Evolutionary conservation across 1,139 yeast species (phyloP), one percentile per base, ranked within the genome.

Genomic region (Suhomyces choctaworum): DNA sequence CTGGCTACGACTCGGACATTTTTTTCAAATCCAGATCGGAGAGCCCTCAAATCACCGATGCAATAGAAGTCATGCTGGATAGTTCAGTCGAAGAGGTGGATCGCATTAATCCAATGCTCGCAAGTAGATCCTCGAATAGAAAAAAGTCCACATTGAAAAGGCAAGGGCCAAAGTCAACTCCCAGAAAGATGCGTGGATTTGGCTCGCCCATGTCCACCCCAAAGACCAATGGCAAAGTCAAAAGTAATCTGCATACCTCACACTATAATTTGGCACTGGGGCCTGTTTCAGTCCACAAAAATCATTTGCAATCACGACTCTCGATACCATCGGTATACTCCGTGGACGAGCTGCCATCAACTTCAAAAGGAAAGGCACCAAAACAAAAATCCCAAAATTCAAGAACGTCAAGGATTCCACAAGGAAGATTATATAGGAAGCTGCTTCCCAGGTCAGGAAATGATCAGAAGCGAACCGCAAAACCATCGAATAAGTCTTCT

Each of bases 51-150:
- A 13, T 10, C n/a, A 15, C 32, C 5, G 19, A 23, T 11, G 12
- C 14, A 8, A 12, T 25, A 6, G 39, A 36, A 15, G 25, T 32
- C 7, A 24, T 19, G 4, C 38, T 35, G 38, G 38, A 35, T 27
- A 31, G 33, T n/a, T 40, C 40, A 7, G 55, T 53, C 1, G 41
- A 41, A 11, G 62, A 56, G 29, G 44, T 33, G 6, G 59, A 55
- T 31, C 25, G 34, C 8, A 44, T 56, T 3, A 50, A 56, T 32
- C 54, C 57, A 3, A 44, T 54, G 52, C 40, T 52, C 27, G 47
- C 51, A 8, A 17, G 31, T 24, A 31, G 35, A 21, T 14, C 26
- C 12, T 15, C 16, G 9, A 21, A 10, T 1, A 22, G 12, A 25
- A 29, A 29, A 24, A 13, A 17, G 29, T 27, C 21, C 9, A 13